A percentile compares a stretch with the other conserved stretches of the same genome.
Evolutionary conservation across 495 filamentous ascomycete species (phyloP).

Genomic region (Lasiosphaeria miniovina): DNA sequence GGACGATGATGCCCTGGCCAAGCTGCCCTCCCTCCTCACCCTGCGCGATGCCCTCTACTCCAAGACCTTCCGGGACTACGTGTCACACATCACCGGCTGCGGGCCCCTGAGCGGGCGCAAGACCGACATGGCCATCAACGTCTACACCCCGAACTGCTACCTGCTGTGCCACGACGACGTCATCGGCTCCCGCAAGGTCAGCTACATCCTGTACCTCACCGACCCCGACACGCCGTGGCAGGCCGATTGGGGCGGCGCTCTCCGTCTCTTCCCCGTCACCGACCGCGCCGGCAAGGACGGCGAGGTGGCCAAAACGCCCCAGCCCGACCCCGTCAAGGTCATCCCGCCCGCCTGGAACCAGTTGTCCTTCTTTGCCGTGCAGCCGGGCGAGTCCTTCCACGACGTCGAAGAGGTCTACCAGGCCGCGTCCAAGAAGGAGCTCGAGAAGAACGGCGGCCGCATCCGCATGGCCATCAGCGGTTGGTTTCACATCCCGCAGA

Average conservation of each 20-base stretch:
- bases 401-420: slow-evolving; percentile 98
- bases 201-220: slow-evolving; percentile 95
- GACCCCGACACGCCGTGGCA: slow-evolving; percentile 92
- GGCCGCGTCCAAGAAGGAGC: slow-evolving; percentile 46
- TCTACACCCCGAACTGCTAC: slow-evolving; percentile 95
- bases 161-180: slow-evolving; percentile 97
- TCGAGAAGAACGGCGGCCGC: slow-evolving; percentile 62
- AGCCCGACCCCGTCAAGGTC: slow-evolving; percentile 66
- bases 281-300: slow-evolving; percentile 63
- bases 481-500: slow-evolving; percentile 99
- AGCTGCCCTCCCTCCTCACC: slow-evolving; percentile 78
- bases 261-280: slow-evolving; percentile 81
- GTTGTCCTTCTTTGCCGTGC: slow-evolving; percentile 95
- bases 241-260: slow-evolving; percentile 87
- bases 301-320: slow-evolving; percentile 67
- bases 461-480: slow-evolving; percentile 96
- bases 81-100: slow-evolving; percentile 78
- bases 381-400: slow-evolving; percentile 95
- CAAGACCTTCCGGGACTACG: slow-evolving; percentile 78
- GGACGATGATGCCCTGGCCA: slow-evolving; percentile 73
- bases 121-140: slow-evolving; percentile 99
- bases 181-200: slow-evolving; percentile 87
- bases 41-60: slow-evolving; percentile 94
- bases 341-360: slow-evolving; percentile 97
- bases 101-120: slow-evolving; percentile 87